Evolutionary conservation across 1,284 basidiomycete genomes (phyloP), one percentile per base, ranked within the genome.

Genomic region (Sanghuangporus baumii): DNA sequence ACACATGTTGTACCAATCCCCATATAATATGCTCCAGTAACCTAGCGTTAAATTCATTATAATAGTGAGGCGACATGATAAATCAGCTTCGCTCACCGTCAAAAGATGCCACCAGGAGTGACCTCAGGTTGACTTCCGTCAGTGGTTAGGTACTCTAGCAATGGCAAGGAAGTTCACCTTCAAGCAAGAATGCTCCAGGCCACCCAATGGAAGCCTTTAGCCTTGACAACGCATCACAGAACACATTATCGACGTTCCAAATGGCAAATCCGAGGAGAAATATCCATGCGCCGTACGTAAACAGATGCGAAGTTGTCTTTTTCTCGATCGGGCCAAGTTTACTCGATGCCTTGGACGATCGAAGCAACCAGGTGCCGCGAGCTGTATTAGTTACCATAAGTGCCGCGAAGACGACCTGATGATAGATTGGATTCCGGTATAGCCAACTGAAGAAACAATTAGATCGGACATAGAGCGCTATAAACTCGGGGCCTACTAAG

Each of bases 31-130:
- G 81, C 80, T 47, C 85, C 86, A 41, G 76, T 71, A 9, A 81
- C 84, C 84, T 86, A 52, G 34, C n/a, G 40, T 36, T 41, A 26
- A 23, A 52, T 18, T 23, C 14, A n/a, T 46, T 46, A 46, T 46
- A n/a, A 11, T 46, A 6, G 16, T 9, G 43, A 6, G 26, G 16
- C 12, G 14, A 51, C 31, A 59, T 8, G n/a, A 20, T 16, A 36
- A 51, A 40, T 6, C 18, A 4, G 38, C 41, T 18, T 14, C 50
- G 11, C 61, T 48, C 40, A 84, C 83, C 11, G 85, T 87, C n/a
- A 88, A 73, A 18, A 87, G 68, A 72, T 89, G 86, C 86, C 87
- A 89, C 87, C 87, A 88, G 1, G 85, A 81, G 68, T 89, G 86
- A 8, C 85, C 84, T 84, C 18, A 8, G 43, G 41, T 31, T 52